Percentiles rank a stretch among this genome's conserved stretches.
Evolutionary conservation across 345 rosid species (phyloP).

Genomic region (Corchorus olitorius): DNA sequence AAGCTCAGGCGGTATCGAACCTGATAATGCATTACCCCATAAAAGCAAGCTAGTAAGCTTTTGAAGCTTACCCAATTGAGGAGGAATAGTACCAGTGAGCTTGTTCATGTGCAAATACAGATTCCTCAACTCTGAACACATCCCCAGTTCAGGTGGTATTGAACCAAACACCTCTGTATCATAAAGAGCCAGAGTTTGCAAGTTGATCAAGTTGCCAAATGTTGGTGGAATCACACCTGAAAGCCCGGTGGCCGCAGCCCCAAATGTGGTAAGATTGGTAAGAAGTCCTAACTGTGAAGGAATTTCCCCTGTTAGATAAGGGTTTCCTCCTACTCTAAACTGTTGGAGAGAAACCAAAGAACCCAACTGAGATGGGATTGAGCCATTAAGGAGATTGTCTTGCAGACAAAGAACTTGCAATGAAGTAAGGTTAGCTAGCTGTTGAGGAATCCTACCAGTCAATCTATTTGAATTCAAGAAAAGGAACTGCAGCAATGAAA

Average conservation of each 20-base stretch:
- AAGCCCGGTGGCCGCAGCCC: conserved; percentile 87
- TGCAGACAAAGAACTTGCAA: conserved; percentile 83
- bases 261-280: conserved; percentile 82
- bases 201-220: conserved; percentile 80
- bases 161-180: conserved; percentile 81
- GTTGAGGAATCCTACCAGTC: conserved; percentile 66
- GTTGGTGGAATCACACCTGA: conserved; percentile 81
- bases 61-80: conserved; percentile 76
- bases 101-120: conserved; percentile 94
- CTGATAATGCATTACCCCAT: conserved; percentile 86
- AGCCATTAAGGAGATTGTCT: conserved; percentile 81
- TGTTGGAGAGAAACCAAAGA: conserved; percentile 76
- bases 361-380: conserved; percentile 82
- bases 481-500: conserved; percentile 80
- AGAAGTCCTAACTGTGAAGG: conserved; percentile 76
- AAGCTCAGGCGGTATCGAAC: conserved; percentile 73
- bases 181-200: conserved; percentile 85
- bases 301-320: conserved; percentile 72
- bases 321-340: conserved; percentile 86
- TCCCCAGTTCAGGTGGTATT: conserved; percentile 80
- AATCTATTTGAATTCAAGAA: conserved; percentile 78
- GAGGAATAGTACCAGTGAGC: conserved; percentile 85
- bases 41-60: conserved; percentile 90
- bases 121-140: conserved; percentile 75
- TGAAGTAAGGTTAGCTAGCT: conserved; percentile 62